A percentile compares a stretch with the other conserved stretches of the same genome.
These are phyloP conservation scores for Canna indica DNA, from an alignment of 176 grass and related monocot genomes.

Conservation along the genomic window DNA sequence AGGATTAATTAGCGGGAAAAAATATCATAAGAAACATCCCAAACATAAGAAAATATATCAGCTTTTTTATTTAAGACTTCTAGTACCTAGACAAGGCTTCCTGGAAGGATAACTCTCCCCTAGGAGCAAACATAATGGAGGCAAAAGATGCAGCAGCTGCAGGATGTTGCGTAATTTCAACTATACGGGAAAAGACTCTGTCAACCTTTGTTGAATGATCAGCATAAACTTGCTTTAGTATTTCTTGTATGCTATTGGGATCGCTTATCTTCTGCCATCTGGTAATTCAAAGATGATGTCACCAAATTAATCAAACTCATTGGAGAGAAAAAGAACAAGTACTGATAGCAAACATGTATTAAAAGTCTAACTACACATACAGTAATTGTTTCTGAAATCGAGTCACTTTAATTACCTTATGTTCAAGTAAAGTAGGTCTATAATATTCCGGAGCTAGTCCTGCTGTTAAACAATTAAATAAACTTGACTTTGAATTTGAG, in stretches of 20 bases:
- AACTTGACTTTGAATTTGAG: no score
- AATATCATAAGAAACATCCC: conserved; percentile 9
- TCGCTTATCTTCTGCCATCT: conserved; percentile 97
- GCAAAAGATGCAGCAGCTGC: conserved; percentile 91
- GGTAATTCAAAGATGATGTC: conserved; percentile 13
- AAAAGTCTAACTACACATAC: no score
- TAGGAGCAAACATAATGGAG: conserved; percentile 95
- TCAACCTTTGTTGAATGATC: conserved; percentile 85
- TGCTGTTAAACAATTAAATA: no score
- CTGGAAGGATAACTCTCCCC: conserved; percentile 60
- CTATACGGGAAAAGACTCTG: conserved; percentile 77
- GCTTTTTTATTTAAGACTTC: background rate
- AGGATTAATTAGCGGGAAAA: conserved; percentile 17
- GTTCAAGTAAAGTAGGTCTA: no score
- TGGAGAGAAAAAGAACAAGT: conserved; percentile 10
- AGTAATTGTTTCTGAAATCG: no score
- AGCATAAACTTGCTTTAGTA: conserved; percentile 94
- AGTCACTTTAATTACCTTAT: no score
- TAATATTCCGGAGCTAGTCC: no score
- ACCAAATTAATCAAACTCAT: conserved; percentile 4
- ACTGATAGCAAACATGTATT: background rate
- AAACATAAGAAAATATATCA: background rate
- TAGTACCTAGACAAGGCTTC: conserved; percentile 58
- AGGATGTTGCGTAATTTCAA: conserved; percentile 81
- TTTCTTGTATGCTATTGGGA: conserved; percentile 60